Base-by-base conservation (phyloP, 2,329 filamentous ascomycete species). In the Alternaria panax region DNA sequence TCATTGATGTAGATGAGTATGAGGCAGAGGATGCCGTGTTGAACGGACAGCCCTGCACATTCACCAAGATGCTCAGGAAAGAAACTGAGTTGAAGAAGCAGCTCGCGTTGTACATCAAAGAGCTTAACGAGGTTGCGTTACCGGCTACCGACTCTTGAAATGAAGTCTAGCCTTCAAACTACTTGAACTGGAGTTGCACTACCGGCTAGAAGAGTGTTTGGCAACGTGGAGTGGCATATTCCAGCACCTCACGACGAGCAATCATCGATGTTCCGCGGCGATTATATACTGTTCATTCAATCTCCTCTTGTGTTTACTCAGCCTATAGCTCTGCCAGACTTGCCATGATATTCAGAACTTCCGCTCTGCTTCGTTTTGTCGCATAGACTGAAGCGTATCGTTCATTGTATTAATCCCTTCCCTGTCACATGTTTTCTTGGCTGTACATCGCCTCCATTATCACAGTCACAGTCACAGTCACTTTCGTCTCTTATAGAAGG, bases 21-120 rank as follows among this genome's bases (percentile, higher is more conserved):
- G 30, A 16, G 30, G 30, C 0, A 2, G 30, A 64, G 4, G 59
- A 59, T 7, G 41, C 25, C 14, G 28, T 22, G 20, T 56, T 66
- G 51, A 53, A n/a, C 12, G 11, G 30, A 32, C 12, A 5, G 30
- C 30, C 14, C 30, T 14, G 30, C 12, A 32, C 30, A 14, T 32
- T 0, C 11, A 32, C 14, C 30, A 32, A 32, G 30, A 16, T 14
- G 30, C 3, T 32, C 12, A 14, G 30, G 16, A 32, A 32, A 14
- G 30, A 32, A 32, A 14, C 30, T 16, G 30, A 32, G 30, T 32
- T 32, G 30, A 32, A 14, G 30, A 32, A 30, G 24, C 42, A 45
- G 12, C 30, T 67, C 4, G 40, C 2, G 11, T 6, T 7, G 18
- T 53, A 38, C 20, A 1, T 62, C 16, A 24, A 30, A 5, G 22